Evolutionary conservation across 208 protist genomes (phyloP), one percentile per base, ranked within the genome.

Genomic region (Acanthamoeba lenticulata): DNA sequence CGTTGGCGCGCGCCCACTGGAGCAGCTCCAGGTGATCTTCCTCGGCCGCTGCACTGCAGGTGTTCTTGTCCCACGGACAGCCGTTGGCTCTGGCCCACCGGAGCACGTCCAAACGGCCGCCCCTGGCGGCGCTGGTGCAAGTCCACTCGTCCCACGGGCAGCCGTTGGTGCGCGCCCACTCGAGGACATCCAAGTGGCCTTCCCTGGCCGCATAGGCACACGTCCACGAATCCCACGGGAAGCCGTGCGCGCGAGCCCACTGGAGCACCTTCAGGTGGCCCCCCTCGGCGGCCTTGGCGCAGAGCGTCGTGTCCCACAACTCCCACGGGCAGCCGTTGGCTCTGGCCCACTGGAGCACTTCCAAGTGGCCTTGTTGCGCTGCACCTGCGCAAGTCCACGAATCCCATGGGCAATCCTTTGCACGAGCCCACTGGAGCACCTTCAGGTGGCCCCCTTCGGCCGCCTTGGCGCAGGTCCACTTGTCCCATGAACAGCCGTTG

Each of bases 211-310:
- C 79, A 57, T 5, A 6, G 32, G 42, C 4, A 29, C 79, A 88
- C 7, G 79, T 88, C 2, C 1, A 13, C 13, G 17, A 15, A 6
- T 52, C 3, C 79, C 79, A 88, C 27, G 79, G 79, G 47, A 15
- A 55, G 79, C 79, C 79, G 29, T 88, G 17, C 24, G 5, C 1
- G 6, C 79, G 27, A 13, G 32, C 15, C 79, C 79, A 88, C 36
- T 88, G 79, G n/a, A 88, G 38, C 24, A 88, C 79, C 29, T 49
- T 32, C 29, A 88, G 47, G 13, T 57, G 79, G 36, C 79, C 79
- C n/a, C 79, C 45, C 21, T 6, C 62, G 7, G 62, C 62, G 6
- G 62, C 62, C 0, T 6, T 49, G 38, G 42, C 45, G 32, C 44
- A 45, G 34, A 11, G 5, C 11, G 5, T 74, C 32, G 5, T 13